These are phyloP conservation scores for Fusarium subtropicale DNA, from an alignment of 2,329 filamentous ascomycete genomes.

Conservation along the genomic window DNA sequence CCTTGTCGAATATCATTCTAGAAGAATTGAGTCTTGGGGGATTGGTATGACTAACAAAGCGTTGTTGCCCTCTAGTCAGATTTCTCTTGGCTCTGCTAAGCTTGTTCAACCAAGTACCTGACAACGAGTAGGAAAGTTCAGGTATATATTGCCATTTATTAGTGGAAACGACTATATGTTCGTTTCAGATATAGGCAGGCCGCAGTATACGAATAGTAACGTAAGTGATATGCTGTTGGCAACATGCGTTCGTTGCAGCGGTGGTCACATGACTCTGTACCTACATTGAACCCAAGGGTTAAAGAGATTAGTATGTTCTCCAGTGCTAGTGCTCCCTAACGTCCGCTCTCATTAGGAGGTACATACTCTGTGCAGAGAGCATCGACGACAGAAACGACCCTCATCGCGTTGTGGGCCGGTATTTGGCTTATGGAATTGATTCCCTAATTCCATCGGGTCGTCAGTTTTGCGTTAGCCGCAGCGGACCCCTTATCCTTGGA, in stretches of 20 bases:
- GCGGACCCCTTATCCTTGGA: conserved; percentile 10
- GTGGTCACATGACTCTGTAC: conserved; percentile 32
- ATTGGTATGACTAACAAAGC: conserved; percentile 1
- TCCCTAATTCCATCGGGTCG: background rate
- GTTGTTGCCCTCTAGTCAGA: background rate
- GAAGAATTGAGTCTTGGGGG: conserved; percentile 11
- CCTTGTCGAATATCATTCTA: conserved; percentile 27
- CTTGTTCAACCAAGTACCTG: background rate
- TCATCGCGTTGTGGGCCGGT: conserved; percentile 31
- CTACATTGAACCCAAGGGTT: conserved; percentile 3
- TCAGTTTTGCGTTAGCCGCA: conserved; percentile 17
- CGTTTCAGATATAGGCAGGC: background rate
- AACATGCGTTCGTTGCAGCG: background rate
- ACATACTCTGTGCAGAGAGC: background rate
- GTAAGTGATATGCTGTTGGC: background rate
- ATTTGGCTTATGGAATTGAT: conserved; percentile 13
- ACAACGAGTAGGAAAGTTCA: background rate
- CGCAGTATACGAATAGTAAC: background rate
- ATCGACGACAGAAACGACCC: conserved; percentile 9
- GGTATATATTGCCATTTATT: background rate
- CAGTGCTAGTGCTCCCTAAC: conserved; percentile 16
- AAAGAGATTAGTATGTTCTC: conserved; percentile 4
- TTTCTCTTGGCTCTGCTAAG: background rate
- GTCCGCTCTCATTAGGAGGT: conserved; percentile 13
- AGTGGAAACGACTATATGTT: background rate